phyloP scores from a whole-genome alignment of 202 grass and related monocot genomes.

The Zizania palustris region DNA sequence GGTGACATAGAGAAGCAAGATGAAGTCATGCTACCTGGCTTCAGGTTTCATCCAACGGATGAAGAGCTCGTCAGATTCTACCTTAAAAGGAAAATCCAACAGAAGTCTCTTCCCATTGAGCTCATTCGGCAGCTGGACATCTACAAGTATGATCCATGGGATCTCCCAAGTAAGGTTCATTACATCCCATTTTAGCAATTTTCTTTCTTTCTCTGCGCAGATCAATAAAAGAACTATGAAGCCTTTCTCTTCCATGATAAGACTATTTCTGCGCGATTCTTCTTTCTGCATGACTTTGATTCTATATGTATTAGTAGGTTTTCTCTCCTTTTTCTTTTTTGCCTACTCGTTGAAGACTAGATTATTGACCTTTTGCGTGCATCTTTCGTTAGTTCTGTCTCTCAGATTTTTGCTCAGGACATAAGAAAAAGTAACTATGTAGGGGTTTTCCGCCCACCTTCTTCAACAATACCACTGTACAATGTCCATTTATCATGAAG shows the following conservation, averaged over 20 bases:
- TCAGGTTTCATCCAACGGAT: slow-evolving; percentile 97
- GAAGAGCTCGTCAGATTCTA: slow-evolving; percentile 97
- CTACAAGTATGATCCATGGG: slow-evolving; percentile 99
- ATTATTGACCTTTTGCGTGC: slow-evolving; percentile 26
- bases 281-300: background rate
- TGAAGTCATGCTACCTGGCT: slow-evolving; percentile 87
- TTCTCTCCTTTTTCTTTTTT: background rate
- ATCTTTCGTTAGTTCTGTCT: slow-evolving; percentile 25
- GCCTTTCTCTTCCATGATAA: slow-evolving; percentile 36
- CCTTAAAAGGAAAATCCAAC: slow-evolving; percentile 90
- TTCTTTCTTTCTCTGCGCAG: slow-evolving; percentile 16
- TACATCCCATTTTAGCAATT: slow-evolving; percentile 9
- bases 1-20: slow-evolving; percentile 85
- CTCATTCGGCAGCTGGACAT: slow-evolving; percentile 96
- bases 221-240: slow-evolving; percentile 33
- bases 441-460: background rate
- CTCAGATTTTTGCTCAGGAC: slow-evolving; percentile 18
- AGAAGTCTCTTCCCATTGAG: slow-evolving; percentile 89
- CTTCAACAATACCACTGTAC: background rate
- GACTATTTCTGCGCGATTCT: background rate
- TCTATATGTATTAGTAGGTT: background rate
- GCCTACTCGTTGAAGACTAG: background rate
- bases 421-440: slow-evolving; percentile 13
- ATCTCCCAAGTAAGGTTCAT: slow-evolving; percentile 94
- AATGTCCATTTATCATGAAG: background rate